phyloP scores from a whole-genome alignment of 2,329 filamentous ascomycete genomes.

The Cytospora mali region DNA sequence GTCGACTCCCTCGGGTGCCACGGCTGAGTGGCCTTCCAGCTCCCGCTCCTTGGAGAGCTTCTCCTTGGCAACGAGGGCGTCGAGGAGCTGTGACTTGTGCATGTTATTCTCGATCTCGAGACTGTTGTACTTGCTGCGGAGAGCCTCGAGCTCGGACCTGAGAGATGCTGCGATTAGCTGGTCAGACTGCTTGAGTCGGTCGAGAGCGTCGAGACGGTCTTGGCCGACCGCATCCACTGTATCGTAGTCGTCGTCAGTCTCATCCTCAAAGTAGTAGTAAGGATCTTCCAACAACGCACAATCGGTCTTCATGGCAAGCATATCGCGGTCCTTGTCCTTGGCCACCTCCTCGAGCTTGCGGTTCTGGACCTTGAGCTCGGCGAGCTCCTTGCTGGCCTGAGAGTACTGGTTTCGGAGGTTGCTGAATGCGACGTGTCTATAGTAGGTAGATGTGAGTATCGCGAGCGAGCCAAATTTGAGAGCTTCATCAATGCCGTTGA shows the following conservation, averaged over 20 bases:
- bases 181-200: constrained; percentile 62
- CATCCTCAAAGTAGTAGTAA: constrained; percentile 18
- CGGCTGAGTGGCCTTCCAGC: constrained; percentile 40
- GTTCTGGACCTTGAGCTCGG: constrained; percentile 46
- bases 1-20: constrained; percentile 34
- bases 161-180: constrained; percentile 61
- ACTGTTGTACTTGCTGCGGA: constrained; percentile 54
- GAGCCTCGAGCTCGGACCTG: constrained; percentile 58
- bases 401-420: constrained; percentile 53
- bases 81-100: constrained; percentile 62
- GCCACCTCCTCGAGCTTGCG: constrained; percentile 52
- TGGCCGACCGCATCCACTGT: constrained; percentile 57
- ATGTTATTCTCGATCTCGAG: constrained; percentile 56
- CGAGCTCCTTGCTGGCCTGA: constrained; percentile 50
- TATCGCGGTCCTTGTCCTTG: constrained; percentile 57
- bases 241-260: constrained; percentile 31
- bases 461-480: constrained; percentile 37
- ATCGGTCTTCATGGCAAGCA: constrained; percentile 55
- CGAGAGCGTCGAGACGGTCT: constrained; percentile 56
- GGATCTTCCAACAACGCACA: constrained; percentile 43
- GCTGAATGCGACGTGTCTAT: constrained; percentile 56
- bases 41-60: constrained; percentile 59
- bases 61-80: constrained; percentile 63
- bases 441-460: constrained; percentile 49
- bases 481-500: constrained; percentile 41